Base-by-base conservation (phyloP, 352 stramenopile species). In the Globisporangium solare region DNA sequence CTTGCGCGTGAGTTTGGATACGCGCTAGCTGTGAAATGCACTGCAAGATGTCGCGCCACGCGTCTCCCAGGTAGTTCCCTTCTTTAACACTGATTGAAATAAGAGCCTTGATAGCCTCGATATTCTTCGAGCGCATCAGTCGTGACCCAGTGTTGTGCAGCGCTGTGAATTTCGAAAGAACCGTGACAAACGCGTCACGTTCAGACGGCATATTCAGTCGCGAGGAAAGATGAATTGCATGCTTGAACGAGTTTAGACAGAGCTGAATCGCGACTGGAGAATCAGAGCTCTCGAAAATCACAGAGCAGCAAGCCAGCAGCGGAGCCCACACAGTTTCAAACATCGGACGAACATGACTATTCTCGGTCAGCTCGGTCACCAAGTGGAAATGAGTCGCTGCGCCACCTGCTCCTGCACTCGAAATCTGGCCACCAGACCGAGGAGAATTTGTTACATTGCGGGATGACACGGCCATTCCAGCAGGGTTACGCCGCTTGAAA, bases 321-420 rank as follows among this genome's bases (percentile, higher is more conserved):
- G 97, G 95, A 27, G 96, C 96, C 97, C 97, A 99, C 0, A 98
- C 92, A 0, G 98, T 98, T 74, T 99, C 96, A 66, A 99, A 99
- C 97, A 99, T 99, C 6, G 97, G 95, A 24, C 84, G 78, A 13
- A 97, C 83, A 54, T 94, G 79, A 22, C 74, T 87, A 41, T 77
- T 88, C 55, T 92, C 84, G 6, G 71, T 79, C 22, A 72, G 74
- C 24, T 85, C 78, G 0, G 77, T 86, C 13, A 92, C 77, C 42
- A 89, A 56, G 35, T 79, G 83, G 56, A 92, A 92, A 43, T 76
- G 75, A 58, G 13, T 60, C 58, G 47, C 27, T 6, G 66, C 50
- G 24, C 18, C 45, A 45, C 56, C 54, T 67, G 54, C 60, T 56
- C 21, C 68, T 39, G 4, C 56, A 54, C 24, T 27, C 24, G 31